A percentile compares a stretch with the other conserved stretches of the same genome.
Conservation (phyloP, 1,284 basidiomycete species). For the Cryptococcus maquisensis region DNA sequence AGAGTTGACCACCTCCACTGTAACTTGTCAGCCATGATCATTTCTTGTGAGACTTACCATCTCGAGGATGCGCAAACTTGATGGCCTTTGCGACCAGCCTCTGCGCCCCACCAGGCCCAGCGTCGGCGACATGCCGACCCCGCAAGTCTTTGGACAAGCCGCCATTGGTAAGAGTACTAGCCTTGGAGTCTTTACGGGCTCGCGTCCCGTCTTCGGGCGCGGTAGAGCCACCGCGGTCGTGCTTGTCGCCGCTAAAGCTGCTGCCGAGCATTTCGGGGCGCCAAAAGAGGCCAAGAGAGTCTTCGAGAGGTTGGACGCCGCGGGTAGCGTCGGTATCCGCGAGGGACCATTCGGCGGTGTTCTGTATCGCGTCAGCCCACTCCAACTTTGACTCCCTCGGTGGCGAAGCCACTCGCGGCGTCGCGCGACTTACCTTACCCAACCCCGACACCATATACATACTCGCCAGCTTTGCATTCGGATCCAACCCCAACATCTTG, state of each 20-base stretch:
- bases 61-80: conserved; percentile 59
- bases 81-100: conserved; percentile 85
- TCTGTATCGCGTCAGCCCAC: conserved; percentile 4
- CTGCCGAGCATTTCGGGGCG: conserved; percentile 87
- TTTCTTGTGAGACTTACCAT: conserved; percentile 19
- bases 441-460: conserved; percentile 53
- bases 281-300: conserved; percentile 89
- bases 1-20: conserved; percentile 89
- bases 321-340: conserved; percentile 81
- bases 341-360: conserved; percentile 66
- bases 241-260: conserved; percentile 67
- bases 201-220: conserved; percentile 1
- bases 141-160: conserved; percentile 41
- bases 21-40: conserved; percentile 45
- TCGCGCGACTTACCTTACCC: conserved; percentile 43
- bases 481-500: conserved; percentile 32
- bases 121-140: conserved; percentile 51
- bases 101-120: conserved; percentile 35
- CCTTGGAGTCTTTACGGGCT: conserved; percentile 41
- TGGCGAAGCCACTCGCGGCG: neutral
- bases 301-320: conserved; percentile 77
- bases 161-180: conserved; percentile 44
- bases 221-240: neutral
- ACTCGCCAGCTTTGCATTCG: conserved; percentile 46
- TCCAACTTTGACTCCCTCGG: no score